Percentiles rank a stretch among this genome's conserved stretches.
These are phyloP conservation scores for Xeromyces bisporus DNA, from an alignment of 495 filamentous ascomycete genomes.

Conservation along the genomic window DNA sequence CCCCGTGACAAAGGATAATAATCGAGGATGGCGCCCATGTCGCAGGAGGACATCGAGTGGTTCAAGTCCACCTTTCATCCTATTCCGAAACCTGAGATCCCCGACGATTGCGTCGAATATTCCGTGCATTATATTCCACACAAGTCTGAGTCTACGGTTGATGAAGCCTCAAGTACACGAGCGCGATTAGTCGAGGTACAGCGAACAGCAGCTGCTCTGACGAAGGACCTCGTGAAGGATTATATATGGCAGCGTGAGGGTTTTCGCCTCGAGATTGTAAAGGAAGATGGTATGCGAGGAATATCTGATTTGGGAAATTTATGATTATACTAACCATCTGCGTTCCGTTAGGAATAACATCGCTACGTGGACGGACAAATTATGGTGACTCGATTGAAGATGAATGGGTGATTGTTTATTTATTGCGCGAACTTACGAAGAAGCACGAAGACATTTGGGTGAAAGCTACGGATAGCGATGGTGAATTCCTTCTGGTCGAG, in stretches of 20 bases:
- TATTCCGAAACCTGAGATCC: slow-evolving; percentile 51
- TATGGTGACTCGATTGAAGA: slow-evolving; percentile 92
- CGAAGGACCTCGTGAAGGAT: slow-evolving; percentile 46
- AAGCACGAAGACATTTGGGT: slow-evolving; percentile 64
- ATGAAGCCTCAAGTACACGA: slow-evolving; percentile 36
- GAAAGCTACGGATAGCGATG: slow-evolving; percentile 69
- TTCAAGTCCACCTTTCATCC: slow-evolving; percentile 33
- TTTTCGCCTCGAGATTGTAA: slow-evolving; percentile 45
- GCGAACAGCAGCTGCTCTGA: slow-evolving; percentile 44
- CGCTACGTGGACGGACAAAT: slow-evolving; percentile 54
- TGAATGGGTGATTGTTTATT: slow-evolving; percentile 89
- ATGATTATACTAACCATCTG: slow-evolving; percentile 2
- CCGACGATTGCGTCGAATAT: slow-evolving; percentile 84
- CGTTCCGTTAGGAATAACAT: slow-evolving; percentile 18
- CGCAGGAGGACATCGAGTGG: slow-evolving; percentile 32
- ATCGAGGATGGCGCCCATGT: slow-evolving; percentile 25
- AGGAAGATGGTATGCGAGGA: slow-evolving; percentile 36
- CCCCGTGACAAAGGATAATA: too few relatives aligned
- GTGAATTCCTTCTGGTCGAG: slow-evolving; percentile 89
- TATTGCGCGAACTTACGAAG: slow-evolving; percentile 68
- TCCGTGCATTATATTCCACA: slow-evolving; percentile 49
- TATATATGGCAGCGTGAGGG: slow-evolving; percentile 92
- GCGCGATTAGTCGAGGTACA: slow-evolving; percentile 52
- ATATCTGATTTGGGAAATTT: not conserved
- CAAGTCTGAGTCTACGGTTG: slow-evolving; percentile 24